Percentiles rank a stretch among this genome's conserved stretches.
phyloP scores from a whole-genome alignment of 106 monocot species.

The Platanthera zijinensis region DNA sequence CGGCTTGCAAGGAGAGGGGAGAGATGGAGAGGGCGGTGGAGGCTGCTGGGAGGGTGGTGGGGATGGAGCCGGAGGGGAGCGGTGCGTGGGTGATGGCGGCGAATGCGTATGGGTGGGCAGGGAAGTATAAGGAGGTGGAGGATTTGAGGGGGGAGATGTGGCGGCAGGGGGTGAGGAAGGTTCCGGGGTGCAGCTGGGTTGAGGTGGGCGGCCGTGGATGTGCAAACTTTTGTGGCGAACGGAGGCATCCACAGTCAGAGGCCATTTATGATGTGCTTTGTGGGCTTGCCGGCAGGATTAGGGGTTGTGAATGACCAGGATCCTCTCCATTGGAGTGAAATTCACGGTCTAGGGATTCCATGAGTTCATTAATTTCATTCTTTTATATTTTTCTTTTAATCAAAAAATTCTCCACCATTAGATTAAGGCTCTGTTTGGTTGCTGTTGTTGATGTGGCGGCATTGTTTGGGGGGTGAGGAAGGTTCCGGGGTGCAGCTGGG shows the following conservation, averaged over 20 bases:
- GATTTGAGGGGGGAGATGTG: constrained; percentile 47
- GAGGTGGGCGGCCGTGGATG: constrained; percentile 33
- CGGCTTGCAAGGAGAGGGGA: constrained; percentile 50
- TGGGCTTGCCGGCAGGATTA: constrained; percentile 26
- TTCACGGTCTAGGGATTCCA: too few species aligned
- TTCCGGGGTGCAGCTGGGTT: constrained; percentile 75
- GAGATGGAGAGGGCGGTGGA: constrained; percentile 31
- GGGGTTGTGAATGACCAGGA: constrained; percentile 14
- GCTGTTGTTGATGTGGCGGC: constrained; percentile 49
- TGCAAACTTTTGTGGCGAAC: constrained; percentile 50
- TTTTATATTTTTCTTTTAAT: too few species aligned
- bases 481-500: constrained; percentile 69
- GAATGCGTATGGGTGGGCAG: constrained; percentile 46
- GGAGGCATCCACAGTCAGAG: constrained; percentile 21
- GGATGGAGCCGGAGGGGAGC: constrained; percentile 37
- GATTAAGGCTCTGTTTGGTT: too few species aligned
- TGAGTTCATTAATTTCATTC: too few species aligned
- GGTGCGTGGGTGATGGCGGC: constrained; percentile 62
- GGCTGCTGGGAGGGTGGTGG: constrained; percentile 33
- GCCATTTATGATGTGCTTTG: constrained; percentile 30
- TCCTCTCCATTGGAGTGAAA: too few species aligned
- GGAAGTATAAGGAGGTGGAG: constrained; percentile 36
- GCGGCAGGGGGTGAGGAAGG: constrained; percentile 41
- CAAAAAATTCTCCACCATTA: too few species aligned
- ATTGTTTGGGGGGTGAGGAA: constrained; percentile 51